Percentiles rank a stretch among this genome's conserved stretches.
These are phyloP conservation scores for Macrotyloma uniflorum DNA, from an alignment of 306 rosid genomes.

Conservation along the genomic window DNA sequence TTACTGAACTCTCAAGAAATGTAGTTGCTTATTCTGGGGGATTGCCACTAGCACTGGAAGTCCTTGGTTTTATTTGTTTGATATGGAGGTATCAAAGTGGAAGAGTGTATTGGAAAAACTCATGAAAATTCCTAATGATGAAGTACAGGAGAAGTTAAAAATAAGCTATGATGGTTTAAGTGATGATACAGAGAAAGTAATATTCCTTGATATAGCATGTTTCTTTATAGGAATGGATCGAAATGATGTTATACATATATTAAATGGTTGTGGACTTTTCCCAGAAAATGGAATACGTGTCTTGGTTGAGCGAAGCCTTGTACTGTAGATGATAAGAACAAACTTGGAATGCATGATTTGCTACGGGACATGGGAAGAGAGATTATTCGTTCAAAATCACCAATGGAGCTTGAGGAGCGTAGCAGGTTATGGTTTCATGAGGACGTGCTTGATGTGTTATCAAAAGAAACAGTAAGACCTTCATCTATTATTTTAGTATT, in stretches of 20 bases:
- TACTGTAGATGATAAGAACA: not conserved
- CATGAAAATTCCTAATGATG: not conserved
- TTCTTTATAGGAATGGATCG: conserved; percentile 19
- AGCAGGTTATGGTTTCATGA: conserved; percentile 16
- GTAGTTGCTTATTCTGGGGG: not conserved
- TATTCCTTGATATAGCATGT: conserved; percentile 22
- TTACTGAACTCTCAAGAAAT: not conserved
- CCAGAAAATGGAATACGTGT: conserved; percentile 20
- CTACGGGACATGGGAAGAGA: conserved; percentile 42
- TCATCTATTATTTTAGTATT: not conserved
- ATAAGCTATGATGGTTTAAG: conserved; percentile 11
- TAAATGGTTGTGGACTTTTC: not conserved
- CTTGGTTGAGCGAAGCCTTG: conserved; percentile 24
- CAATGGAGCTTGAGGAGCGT: not conserved
- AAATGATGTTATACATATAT: not conserved
- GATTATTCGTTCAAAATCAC: not conserved
- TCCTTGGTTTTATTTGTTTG: not conserved
- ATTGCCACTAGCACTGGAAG: conserved; percentile 19
- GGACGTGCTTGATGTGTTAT: conserved; percentile 15
- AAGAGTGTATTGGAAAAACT: not conserved
- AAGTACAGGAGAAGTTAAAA: not conserved
- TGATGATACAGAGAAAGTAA: not conserved
- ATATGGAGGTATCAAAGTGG: not conserved
- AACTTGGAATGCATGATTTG: conserved; percentile 19
- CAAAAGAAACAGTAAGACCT: not conserved